Base-by-base conservation (phyloP, 257 asterid species). In the Rhazya stricta region DNA sequence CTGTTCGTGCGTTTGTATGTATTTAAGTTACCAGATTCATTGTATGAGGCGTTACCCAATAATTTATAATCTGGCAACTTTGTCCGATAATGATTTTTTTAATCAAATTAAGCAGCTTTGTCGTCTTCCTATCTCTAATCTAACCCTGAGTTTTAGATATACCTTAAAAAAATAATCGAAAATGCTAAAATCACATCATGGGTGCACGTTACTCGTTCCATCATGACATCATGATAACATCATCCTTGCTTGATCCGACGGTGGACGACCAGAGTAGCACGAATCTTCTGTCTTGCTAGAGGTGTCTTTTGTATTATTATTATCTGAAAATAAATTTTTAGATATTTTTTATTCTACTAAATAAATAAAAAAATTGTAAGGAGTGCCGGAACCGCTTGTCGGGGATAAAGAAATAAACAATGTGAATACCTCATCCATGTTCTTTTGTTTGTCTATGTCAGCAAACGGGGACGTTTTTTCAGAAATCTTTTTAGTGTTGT, bases 381-480 rank as follows among this genome's bases (percentile, higher is more conserved):
- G 87, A 74, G 86, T 65, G 43, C 43, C 32, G 67, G 80, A 78
- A 71, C 79, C 71, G 80, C 54, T 69, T 83, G 92, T 84, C 88
- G 87, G 85, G 84, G 36, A 77, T 66, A 63, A 60, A 77, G 69
- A 67, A 76, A 82, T 36, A 67, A 16, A 58, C 77, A 51, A 77
- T 23, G 63, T 62, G 72, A 74, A 76, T 76, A 74, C 91, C 69
- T 84, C 89, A 84, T 77, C 90, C 92, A 89, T 63, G 89, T 87
- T 84, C 89, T 36, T 34, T 46, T 39, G 67, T 79, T 76, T 72
- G 77, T 78, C 83, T 23, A 37, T 75, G 58, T 79, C 71, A 50
- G 58, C 32, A 18, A 10, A 74, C 29, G 27, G 23, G 42, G 16
- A 19, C 32, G n/a, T 27, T 74, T 65, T 72, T n/a, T n/a, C n/a